Percentiles rank a stretch among this genome's conserved stretches.
Evolutionary conservation across 2,329 filamentous ascomycete species (phyloP).

Genomic region (Fusarium torulosum): DNA sequence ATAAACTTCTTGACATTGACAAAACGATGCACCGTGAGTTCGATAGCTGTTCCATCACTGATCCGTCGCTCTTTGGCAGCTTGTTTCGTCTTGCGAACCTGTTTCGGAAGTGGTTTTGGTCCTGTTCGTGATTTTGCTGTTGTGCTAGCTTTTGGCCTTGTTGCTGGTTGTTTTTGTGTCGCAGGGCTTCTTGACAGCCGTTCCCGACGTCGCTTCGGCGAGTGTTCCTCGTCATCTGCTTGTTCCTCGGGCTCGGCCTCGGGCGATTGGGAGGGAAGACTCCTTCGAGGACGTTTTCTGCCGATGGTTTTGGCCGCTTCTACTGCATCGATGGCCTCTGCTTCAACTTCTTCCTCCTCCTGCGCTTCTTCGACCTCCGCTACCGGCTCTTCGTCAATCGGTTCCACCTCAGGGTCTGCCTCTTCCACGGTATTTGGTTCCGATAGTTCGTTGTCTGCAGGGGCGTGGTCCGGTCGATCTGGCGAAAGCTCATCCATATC

Average conservation of each 20-base stretch:
- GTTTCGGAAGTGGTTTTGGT: conserved; percentile 42
- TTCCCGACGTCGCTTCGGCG: conserved; percentile 56
- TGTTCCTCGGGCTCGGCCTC: conserved; percentile 57
- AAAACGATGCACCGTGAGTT: conserved; percentile 72
- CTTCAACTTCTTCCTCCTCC: conserved; percentile 47
- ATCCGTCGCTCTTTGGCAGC: conserved; percentile 40
- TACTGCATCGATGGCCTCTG: conserved; percentile 58
- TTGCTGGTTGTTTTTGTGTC: conserved; percentile 56
- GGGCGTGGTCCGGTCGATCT: conserved; percentile 31
- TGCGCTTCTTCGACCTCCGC: conserved; percentile 39
- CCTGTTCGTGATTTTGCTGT: conserved; percentile 37
- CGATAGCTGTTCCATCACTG: conserved; percentile 55
- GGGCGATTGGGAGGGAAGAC: conserved; percentile 55
- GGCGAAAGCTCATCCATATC: conserved; percentile 54
- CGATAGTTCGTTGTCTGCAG: conserved; percentile 30
- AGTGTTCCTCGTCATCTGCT: conserved; percentile 49
- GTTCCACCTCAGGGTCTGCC: conserved; percentile 3
- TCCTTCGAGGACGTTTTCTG: conserved; percentile 59
- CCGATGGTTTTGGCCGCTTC: conserved; percentile 60
- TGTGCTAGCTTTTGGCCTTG: conserved; percentile 41
- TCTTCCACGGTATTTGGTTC: conserved; percentile 12
- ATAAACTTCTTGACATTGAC: conserved; percentile 60
- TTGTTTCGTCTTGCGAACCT: conserved; percentile 38
- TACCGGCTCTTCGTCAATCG: conserved; percentile 39
- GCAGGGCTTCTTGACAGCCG: conserved; percentile 56